Percentiles rank a stretch among this genome's conserved stretches.
Evolutionary conservation across 345 rosid species (phyloP).

Genomic region (Rubroshorea leprosula): DNA sequence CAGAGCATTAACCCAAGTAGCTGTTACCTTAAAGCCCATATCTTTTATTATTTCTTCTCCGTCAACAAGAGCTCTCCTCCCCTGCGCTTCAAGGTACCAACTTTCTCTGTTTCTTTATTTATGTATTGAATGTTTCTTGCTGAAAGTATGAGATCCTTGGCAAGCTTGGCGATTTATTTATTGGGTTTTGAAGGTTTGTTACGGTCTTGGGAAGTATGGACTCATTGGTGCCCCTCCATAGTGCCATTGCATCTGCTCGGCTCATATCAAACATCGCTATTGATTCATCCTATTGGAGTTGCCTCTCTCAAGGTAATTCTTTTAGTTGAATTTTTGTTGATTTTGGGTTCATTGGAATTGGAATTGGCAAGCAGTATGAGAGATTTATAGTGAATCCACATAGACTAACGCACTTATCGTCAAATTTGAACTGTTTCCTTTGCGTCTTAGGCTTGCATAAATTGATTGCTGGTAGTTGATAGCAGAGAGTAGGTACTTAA

Average conservation of each 20-base stretch:
- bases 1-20: neutral
- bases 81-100: neutral
- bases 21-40: neutral
- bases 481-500: too few species aligned
- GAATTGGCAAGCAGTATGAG: too few species aligned
- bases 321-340: neutral
- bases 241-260: slow-evolving; percentile 76
- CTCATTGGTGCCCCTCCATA: slow-evolving; percentile 66
- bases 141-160: neutral
- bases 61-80: neutral
- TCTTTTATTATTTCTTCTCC: neutral
- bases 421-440: too few species aligned
- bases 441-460: too few species aligned
- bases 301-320: slow-evolving; percentile 63
- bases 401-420: too few species aligned
- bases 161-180: neutral
- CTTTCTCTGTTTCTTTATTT: too few species aligned
- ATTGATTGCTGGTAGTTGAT: too few species aligned
- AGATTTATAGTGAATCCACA: too few species aligned
- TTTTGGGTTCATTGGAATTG: too few species aligned
- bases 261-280: slow-evolving; percentile 72
- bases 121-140: neutral
- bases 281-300: slow-evolving; percentile 43
- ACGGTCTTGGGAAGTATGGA: neutral
- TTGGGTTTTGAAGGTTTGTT: neutral